Base-by-base conservation (phyloP, 2,329 filamentous ascomycete genomes). In the Tricladium varicosporioides region DNA sequence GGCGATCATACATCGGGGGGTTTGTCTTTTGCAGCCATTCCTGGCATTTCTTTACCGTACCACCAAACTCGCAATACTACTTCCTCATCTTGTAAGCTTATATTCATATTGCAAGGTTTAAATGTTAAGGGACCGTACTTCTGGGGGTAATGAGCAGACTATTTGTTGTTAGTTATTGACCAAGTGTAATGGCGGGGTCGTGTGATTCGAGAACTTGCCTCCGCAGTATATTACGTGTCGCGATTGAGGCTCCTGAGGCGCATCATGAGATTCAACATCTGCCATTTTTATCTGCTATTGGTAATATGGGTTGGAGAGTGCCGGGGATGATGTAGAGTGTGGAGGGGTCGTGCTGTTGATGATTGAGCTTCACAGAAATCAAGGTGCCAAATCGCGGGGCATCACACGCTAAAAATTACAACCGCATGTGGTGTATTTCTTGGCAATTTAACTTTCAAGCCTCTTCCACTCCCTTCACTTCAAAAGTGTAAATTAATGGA, bases 31-130 rank as follows among this genome's bases (percentile, higher is more conserved):
- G 78, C 16, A 99, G 85, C 94, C 94, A 99, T 73, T 97, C 92
- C 74, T 93, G 89, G 78, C 94, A 99, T 78, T 97, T 99, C 76
- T 92, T 96, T 19, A 89, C 87, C 42, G 92, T 97, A 63, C 92
- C 93, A 70, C 94, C 94, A 75, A 97, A 97, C 77, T 99, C 94
- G 80, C 94, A 99, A 78, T 97, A 99, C 94, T 97, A 76, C 65
- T 74, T 69, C 56, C 60, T 57, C 61, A 19, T 56, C 49, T 61
- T 15, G 50, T 66, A 45, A 67, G 63, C 48, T 48, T 52, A 22
- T 57, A 19, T 16, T 22, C 16, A 48, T 18, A 14, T 19, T 42
- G 13, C 8, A 22, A 49, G 36, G 10, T n/a, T 33, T 7, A 36
- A 42, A 9, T 15, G 10, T 31, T 9, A 10, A 36, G 3, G 47